phyloP scores from a whole-genome alignment of 805 yeast genomes.

The Candida mattraensis region DNA sequence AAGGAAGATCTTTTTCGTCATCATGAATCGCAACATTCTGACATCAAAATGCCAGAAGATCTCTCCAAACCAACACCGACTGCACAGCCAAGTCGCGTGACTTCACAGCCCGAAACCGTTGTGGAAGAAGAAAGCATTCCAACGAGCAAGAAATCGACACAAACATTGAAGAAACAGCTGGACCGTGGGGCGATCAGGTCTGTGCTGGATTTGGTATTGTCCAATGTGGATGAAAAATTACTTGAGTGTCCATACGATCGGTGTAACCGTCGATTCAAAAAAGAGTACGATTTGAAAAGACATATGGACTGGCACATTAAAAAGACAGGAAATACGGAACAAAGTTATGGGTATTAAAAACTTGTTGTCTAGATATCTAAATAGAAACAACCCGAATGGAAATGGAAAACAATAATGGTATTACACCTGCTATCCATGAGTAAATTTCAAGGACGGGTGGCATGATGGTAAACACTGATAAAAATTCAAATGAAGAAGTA shows the following conservation, averaged over 20 bases:
- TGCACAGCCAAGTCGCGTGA: not conserved
- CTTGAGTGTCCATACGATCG: conserved; percentile 47
- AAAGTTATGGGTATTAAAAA: conserved; percentile 1
- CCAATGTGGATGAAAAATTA: conserved; percentile 37
- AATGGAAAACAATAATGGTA: no score
- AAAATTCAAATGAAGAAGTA: conserved; percentile 9
- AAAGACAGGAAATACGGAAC: not conserved
- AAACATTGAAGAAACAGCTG: conserved; percentile 40
- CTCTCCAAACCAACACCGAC: not conserved
- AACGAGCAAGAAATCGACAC: conserved; percentile 13
- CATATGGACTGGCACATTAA: conserved; percentile 55
- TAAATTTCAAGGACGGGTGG: conserved; percentile 1
- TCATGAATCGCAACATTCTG: conserved; percentile 45
- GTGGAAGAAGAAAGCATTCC: conserved; percentile 1
- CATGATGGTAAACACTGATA: not conserved
- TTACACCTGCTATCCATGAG: no score
- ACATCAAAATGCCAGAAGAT: not conserved
- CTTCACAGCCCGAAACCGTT: not conserved
- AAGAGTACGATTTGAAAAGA: conserved; percentile 46
- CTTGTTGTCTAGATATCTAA: no score
- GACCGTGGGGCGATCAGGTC: conserved; percentile 38
- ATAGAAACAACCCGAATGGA: no score
- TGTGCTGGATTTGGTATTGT: conserved; percentile 38
- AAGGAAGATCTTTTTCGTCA: conserved; percentile 60
- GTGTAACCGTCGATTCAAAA: conserved; percentile 55